A percentile compares a stretch with the other conserved stretches of the same genome.
Evolutionary conservation across 2,329 filamentous ascomycete genomes (phyloP).

Genomic region (Talaromyces marneffei): DNA sequence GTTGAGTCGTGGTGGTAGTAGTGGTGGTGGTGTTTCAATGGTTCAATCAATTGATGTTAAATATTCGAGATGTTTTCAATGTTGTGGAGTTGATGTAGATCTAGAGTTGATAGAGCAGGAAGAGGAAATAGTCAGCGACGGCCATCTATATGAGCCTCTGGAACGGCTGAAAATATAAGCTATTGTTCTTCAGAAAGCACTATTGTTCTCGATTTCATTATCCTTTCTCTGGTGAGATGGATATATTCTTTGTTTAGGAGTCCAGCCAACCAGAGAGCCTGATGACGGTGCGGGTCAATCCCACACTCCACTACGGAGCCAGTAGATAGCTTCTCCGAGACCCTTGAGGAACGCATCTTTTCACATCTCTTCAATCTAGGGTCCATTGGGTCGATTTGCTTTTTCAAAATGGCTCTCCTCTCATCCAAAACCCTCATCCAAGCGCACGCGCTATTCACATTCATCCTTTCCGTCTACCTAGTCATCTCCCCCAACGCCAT

Average conservation of each 20-base stretch:
- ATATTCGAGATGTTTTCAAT: neutral
- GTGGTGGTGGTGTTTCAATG: no score
- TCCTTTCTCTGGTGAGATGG: neutral
- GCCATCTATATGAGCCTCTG: neutral
- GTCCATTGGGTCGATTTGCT: neutral
- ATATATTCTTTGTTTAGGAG: neutral
- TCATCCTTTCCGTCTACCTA: constrained; percentile 79
- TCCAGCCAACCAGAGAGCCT: neutral
- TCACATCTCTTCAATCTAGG: neutral
- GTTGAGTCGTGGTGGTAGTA: no score
- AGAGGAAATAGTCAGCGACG: neutral
- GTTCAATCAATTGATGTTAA: no score
- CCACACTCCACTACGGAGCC: neutral
- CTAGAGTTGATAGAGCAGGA: neutral
- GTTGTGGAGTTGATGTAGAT: neutral
- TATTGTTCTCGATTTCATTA: neutral
- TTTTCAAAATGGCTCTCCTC: constrained; percentile 66
- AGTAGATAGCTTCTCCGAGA: no score
- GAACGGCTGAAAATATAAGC: neutral
- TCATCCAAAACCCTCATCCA: constrained; percentile 76
- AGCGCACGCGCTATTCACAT: constrained; percentile 74
- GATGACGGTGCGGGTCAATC: neutral
- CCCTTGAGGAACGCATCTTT: no score
- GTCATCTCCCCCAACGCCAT: constrained; percentile 66
- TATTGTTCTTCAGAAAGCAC: constrained; percentile 6